A percentile compares a stretch with the other conserved stretches of the same genome.
These are phyloP conservation scores for Helianthus tuberosus DNA, from an alignment of 129 eudicot genomes.

Conservation along the genomic window DNA sequence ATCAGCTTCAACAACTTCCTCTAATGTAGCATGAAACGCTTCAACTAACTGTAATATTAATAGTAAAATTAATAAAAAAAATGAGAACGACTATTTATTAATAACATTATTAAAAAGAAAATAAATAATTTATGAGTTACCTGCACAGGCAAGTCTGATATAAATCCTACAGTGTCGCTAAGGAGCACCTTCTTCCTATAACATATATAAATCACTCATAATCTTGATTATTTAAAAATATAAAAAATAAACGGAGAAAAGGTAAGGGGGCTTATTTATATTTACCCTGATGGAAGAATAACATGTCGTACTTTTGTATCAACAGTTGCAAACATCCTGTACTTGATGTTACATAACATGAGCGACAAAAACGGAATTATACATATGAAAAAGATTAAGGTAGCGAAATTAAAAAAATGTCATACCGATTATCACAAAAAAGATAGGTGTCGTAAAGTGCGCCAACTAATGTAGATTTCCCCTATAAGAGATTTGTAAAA, in stretches of 20 bases:
- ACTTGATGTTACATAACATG: slow-evolving; percentile 8
- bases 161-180: slow-evolving; percentile 97
- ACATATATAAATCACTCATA: slow-evolving; percentile 12
- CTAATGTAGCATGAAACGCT: slow-evolving; percentile 98
- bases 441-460: slow-evolving; percentile 74
- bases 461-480: slow-evolving; percentile 91
- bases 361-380: not conserved
- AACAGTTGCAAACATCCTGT: slow-evolving; percentile 96
- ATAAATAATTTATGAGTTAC: slow-evolving; percentile 32
- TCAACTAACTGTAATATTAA: slow-evolving; percentile 66
- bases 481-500: slow-evolving; percentile 45
- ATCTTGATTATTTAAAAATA: not conserved
- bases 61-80: not conserved
- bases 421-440: slow-evolving; percentile 91
- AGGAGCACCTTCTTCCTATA: slow-evolving; percentile 88
- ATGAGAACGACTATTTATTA: not conserved
- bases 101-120: slow-evolving; percentile 3
- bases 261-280: slow-evolving; percentile 26
- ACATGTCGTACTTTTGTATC: slow-evolving; percentile 88
- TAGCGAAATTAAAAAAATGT: not conserved
- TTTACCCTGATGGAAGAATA: slow-evolving; percentile 95
- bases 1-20: slow-evolving; percentile 99
- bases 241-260: not conserved
- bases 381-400: not conserved
- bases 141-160: slow-evolving; percentile 97